Evolutionary conservation across 1,284 basidiomycete species (phyloP).

Genomic region (Cutaneotrichosporon dermatis): DNA sequence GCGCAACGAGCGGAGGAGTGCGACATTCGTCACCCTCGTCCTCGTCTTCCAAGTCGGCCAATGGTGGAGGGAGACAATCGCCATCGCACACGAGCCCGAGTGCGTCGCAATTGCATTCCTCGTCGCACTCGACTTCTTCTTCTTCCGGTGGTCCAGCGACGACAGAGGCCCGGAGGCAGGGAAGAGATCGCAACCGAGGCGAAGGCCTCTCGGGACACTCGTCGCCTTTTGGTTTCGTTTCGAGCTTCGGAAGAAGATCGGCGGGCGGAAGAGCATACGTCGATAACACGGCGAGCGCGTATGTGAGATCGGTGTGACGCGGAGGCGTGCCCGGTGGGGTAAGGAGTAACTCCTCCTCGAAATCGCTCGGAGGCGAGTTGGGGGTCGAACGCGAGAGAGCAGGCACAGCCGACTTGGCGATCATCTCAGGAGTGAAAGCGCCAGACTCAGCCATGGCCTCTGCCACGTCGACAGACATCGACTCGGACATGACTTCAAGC

Average conservation of each 20-base stretch:
- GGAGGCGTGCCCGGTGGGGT: neutral
- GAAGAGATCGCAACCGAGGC: no score
- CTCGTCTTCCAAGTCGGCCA: slow-evolving; percentile 14
- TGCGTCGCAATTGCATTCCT: neutral
- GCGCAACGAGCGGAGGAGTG: slow-evolving; percentile 26
- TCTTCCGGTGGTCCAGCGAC: slow-evolving; percentile 15
- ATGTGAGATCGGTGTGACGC: neutral
- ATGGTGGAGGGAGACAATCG: neutral
- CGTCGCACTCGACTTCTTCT: slow-evolving; percentile 1
- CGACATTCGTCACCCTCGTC: slow-evolving; percentile 11
- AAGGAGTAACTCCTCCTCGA: slow-evolving; percentile 3
- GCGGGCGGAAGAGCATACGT: neutral
- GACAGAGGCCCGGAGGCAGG: slow-evolving; percentile 25
- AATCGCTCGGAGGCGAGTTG: neutral
- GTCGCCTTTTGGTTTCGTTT: neutral
- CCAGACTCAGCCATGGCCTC: no score
- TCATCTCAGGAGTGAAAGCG: no score
- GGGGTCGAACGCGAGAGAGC: neutral
- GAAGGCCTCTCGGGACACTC: neutral
- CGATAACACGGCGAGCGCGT: neutral
- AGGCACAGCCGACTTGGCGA: no score
- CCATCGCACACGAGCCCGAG: slow-evolving; percentile 1
- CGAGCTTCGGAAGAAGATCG: neutral
- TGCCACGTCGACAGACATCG: neutral
- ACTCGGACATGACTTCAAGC: neutral